Evolutionary conservation across 73 alveolate genomes (phyloP), one percentile per base, ranked within the genome.

Genomic region (Tetrahymena elliotti): DNA sequence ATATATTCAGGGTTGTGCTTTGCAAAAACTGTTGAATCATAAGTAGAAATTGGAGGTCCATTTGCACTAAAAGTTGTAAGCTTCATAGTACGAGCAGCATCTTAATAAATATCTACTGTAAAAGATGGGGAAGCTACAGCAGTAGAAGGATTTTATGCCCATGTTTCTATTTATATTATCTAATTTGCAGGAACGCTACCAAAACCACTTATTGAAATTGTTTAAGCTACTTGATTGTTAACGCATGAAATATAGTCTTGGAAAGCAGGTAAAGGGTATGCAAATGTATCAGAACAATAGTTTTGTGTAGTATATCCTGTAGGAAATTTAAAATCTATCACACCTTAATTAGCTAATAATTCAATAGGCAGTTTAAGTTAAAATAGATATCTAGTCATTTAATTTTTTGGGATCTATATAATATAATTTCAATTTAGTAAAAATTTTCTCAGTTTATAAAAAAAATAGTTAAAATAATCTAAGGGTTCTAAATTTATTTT

Each of bases 11-110:
- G 52, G 2, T 83, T 38, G 92, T 52, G 84, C 22, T 94, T 84
- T 35, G 84, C 84, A 15, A 82, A 40, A 40, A 54, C 52, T 36
- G 93, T 83, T 4, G 94, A 37, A 31, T 40, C 96, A 94, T 94
- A 94, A 35, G 84, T 8, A 38, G 92, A 83, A 6, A 94, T 93
- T 8, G 52, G 33, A 35, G 93, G 93, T 12, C 93, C 94, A n/a
- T 83, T 33, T 34, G 94, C 94, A 83, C 84, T 41, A n/a, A 83
- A 39, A 1, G 96, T 36, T 38, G 92, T 83, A 24, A 94, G 52
- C 40, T 39, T 41, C 53, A 83, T 94, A 9, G 96, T 94, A 15
- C 96, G 83, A 94, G 68, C 84, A 27, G 96, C 33, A 83, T 94
- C 96, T 54, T 18, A 39, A 84, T 93, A 94, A 36, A 84, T 83